Conservation (phyloP, 768 basidiomycete species). For the Tephrocybe sp. region DNA sequence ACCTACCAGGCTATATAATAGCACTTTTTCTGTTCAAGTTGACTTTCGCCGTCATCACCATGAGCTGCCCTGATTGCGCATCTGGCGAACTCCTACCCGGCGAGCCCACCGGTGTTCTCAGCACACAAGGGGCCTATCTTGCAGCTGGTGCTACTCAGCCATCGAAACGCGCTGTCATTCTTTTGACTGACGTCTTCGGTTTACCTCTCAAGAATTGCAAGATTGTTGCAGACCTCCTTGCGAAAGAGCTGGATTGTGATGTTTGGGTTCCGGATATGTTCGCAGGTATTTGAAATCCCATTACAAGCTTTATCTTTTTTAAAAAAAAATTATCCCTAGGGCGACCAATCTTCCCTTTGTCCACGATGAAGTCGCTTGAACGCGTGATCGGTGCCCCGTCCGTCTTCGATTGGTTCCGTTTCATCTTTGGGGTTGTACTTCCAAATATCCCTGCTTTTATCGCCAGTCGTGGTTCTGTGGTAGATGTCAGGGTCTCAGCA, state of each 20-base stretch:
- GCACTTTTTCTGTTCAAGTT: too few species aligned
- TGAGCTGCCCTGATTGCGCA: constrained; percentile 41
- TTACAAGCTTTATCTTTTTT: neutral
- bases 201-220: constrained; percentile 47
- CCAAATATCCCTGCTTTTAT: constrained; percentile 27
- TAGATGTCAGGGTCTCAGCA: constrained; percentile 20
- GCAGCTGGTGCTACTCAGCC: constrained; percentile 23
- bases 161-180: constrained; percentile 35
- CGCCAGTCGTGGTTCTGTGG: constrained; percentile 27
- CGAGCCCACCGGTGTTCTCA: constrained; percentile 38
- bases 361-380: constrained; percentile 1
- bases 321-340: neutral
- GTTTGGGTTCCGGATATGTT: constrained; percentile 60
- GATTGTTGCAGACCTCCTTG: constrained; percentile 48
- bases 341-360: constrained; percentile 7
- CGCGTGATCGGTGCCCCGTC: neutral
- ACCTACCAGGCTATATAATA: too few species aligned
- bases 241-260: constrained; percentile 43
- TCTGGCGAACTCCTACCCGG: constrained; percentile 43
- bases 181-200: constrained; percentile 56
- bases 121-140: constrained; percentile 41
- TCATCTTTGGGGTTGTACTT: constrained; percentile 11
- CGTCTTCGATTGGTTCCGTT: neutral
- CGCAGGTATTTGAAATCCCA: constrained; percentile 28
- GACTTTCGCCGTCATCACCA: constrained; percentile 8